A percentile compares a stretch with the other conserved stretches of the same genome.
These are phyloP conservation scores for Haplosporangium sp. DNA, from an alignment of 371 early-diverging fungal genomes.

Conservation along the genomic window DNA sequence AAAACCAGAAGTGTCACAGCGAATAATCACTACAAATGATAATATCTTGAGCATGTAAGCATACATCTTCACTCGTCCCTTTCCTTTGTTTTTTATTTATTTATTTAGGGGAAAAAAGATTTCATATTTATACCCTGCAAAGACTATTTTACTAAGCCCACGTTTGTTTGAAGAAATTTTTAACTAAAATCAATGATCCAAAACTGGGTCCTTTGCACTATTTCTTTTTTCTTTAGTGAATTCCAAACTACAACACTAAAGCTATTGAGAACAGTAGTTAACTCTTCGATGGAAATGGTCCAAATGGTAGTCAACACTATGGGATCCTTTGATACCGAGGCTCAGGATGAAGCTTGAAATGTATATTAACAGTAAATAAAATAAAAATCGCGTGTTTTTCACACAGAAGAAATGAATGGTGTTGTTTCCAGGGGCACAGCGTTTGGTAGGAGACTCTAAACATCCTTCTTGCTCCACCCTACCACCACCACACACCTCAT, in stretches of 20 bases:
- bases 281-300: constrained; percentile 53
- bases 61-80: background rate
- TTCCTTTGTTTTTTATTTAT: no score
- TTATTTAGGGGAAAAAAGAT: background rate
- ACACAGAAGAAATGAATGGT: no score
- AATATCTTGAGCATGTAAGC: constrained; percentile 37
- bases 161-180: no score
- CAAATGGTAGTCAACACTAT: constrained; percentile 54
- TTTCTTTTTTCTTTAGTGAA: constrained; percentile 14
- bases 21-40: constrained; percentile 41
- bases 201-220: background rate
- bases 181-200: background rate
- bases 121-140: no score
- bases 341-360: constrained; percentile 5
- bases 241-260: constrained; percentile 50
- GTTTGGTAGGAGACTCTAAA: no score
- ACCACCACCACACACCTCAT: no score
- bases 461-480: no score
- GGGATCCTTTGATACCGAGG: constrained; percentile 44
- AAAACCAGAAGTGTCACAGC: constrained; percentile 52
- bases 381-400: background rate
- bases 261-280: constrained; percentile 46
- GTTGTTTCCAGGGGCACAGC: no score
- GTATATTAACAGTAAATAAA: background rate
- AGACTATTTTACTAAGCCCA: constrained; percentile 6